Evolutionary conservation across 805 yeast species (phyloP), one percentile per base, ranked within the genome.

Genomic region (Wilhelminamyces savonicus): DNA sequence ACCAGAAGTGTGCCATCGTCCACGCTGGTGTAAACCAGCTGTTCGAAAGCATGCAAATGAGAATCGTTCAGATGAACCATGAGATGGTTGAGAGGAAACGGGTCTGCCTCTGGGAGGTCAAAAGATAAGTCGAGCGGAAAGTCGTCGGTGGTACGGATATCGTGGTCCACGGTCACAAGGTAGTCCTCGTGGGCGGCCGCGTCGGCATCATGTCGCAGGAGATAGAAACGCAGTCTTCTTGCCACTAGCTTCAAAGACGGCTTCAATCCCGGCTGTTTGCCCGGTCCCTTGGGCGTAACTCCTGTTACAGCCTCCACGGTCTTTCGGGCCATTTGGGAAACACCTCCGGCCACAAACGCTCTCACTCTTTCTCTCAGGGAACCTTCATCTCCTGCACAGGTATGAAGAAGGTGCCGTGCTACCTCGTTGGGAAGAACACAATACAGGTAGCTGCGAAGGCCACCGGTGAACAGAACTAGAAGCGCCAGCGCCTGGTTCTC

Each of bases 361-460:
- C n/a, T 42, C 10, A 39, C 13, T 11, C 28, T 23, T 21, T 17
- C 11, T 13, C 23, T 13, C 16, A 7, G 13, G 8, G 8, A 13
- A 17, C 27, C 28, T 15, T 32, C 29, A 23, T 49, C 35, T 3
- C 28, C 18, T 20, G 10, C 11, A n/a, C 23, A 24, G 12, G 16
- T 13, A 7, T 28, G n/a, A 6, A 17, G 8, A 15, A 64, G 40
- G 10, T 36, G 23, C 22, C 50, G 43, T 5, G 46, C 40, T 9
- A 50, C 34, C 2, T 44, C 33, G 35, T 58, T 62, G n/a, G 68
- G 59, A 11, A 64, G 43, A 14, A 48, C 42, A 31, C 69, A 63
- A 38, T 62, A 60, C 7, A 65, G 40, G 36, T 52, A 57, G 31
- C 57, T 61, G 20, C 71, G 48, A 13, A 64, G 47, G 3, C 69